Conservation (phyloP, 345 rosid species). For the Eucalyptus melliodora region DNA sequence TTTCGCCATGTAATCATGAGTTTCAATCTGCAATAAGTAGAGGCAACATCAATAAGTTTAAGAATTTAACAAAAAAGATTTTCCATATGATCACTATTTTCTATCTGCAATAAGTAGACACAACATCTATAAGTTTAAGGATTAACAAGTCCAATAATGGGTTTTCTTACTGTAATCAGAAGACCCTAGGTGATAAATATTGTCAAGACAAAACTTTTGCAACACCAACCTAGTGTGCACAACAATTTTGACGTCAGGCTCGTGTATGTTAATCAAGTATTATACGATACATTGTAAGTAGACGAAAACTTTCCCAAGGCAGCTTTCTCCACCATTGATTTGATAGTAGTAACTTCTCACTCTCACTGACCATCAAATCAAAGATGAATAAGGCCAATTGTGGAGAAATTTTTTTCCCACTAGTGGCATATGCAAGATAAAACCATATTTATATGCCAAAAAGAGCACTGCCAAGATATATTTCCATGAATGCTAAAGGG, state of each 20-base stretch:
- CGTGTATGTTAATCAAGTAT: neutral
- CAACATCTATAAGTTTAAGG: neutral
- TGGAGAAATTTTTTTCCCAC: neutral
- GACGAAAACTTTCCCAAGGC: neutral
- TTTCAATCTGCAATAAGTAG: neutral
- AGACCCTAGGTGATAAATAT: neutral
- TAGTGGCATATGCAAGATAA: neutral
- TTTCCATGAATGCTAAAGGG: neutral
- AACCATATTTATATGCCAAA: neutral
- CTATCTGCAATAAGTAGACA: neutral
- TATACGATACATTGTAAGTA: neutral
- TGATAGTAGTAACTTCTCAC: neutral
- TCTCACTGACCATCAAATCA: neutral
- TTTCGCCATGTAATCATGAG: conserved; percentile 5
- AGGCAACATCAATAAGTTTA: neutral
- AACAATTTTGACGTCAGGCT: neutral
- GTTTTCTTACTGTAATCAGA: neutral
- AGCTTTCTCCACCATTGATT: neutral
- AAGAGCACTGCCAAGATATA: neutral
- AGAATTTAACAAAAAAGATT: neutral
- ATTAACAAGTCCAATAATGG: neutral
- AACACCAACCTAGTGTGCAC: neutral
- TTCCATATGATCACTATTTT: conserved; percentile 1
- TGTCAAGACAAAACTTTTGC: neutral
- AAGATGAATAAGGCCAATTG: neutral